Evolutionary conservation across 1,139 yeast genomes (phyloP), one percentile per base, ranked within the genome.

Genomic region (Zygosaccharomyces sapae): DNA sequence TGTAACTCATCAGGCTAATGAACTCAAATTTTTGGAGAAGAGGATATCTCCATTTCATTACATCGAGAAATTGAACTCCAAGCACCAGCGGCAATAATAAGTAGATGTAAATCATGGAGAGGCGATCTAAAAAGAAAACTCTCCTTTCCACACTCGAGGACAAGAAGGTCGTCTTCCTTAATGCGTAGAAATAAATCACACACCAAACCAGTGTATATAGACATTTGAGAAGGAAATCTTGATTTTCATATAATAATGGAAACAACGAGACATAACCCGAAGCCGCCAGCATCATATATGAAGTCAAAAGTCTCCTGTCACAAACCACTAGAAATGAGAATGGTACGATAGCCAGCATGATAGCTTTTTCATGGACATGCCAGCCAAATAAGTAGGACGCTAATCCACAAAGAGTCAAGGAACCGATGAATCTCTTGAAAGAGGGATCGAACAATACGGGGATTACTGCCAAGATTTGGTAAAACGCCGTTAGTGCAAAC

Each of bases 361-460:
- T 81, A 0, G 98, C 98, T 74, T 92, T 92, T 67, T 90, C 98
- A 69, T 92, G 98, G 22, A 92, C 98, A 65, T 92, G 98, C 97
- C 97, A 92, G 5, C 99, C 98, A 68, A 92, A 92, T 46, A 92
- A 70, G 62, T 87, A 92, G 3, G 96, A 86, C 0, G 97, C 83
- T 68, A 79, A 88, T 1, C 95, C 98, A 69, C 97, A 92, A 45
- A 90, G 73, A 0, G 97, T 83, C 56, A 92, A 70, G 1, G 94
- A 79, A 0, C 95, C 97, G 33, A 90, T 66, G 58, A 92, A 92
- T 54, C 95, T 74, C 54, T 81, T 80, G 65, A 76, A 86, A 1
- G 82, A 81, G 2, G 97, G 96, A 59, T 80, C 81, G 34, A 84
- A 60, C 46, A 88, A 74, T 24, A 92, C 69, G 2, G 96, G 97